These are phyloP conservation scores for Xylariaceae sp. DNA, from an alignment of 2,329 filamentous ascomycete genomes.

Conservation along the genomic window DNA sequence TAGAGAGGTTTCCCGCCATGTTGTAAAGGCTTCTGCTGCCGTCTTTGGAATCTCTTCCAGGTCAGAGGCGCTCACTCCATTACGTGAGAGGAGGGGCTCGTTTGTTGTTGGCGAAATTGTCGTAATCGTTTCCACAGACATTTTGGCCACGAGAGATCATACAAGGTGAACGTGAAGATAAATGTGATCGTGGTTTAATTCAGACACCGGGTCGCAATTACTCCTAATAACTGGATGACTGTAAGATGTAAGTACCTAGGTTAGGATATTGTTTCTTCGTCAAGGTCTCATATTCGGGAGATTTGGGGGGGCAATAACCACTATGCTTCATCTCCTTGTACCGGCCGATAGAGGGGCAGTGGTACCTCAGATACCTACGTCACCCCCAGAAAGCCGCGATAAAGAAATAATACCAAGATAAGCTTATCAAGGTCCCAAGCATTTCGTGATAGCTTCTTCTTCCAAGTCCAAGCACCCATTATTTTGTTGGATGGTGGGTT, in stretches of 20 bases:
- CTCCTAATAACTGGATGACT: no score
- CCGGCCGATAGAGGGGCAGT: slow-evolving; percentile 9
- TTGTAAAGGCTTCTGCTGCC: slow-evolving; percentile 69
- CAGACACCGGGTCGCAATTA: no score
- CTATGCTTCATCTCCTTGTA: slow-evolving; percentile 2
- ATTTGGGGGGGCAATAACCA: no score
- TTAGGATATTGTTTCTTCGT: no score
- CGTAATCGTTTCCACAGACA: slow-evolving; percentile 60
- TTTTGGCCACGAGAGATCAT: slow-evolving; percentile 29
- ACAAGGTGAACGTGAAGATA: neutral
- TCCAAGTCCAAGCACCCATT: neutral
- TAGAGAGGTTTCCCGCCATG: slow-evolving; percentile 70
- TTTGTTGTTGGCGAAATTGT: slow-evolving; percentile 92
- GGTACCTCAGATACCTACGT: neutral
- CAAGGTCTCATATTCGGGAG: no score
- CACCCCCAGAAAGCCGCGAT: slow-evolving; percentile 14
- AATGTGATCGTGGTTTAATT: neutral
- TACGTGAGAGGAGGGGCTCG: slow-evolving; percentile 73
- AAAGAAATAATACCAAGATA: neutral
- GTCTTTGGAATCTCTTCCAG: slow-evolving; percentile 65
- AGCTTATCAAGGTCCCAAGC: no score
- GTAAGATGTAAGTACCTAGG: no score
- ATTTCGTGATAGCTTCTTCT: no score
- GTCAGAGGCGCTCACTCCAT: slow-evolving; percentile 65
- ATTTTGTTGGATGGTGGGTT: no score